A percentile compares a stretch with the other conserved stretches of the same genome.
phyloP scores from a whole-genome alignment of 1,284 basidiomycete species.

The Mycena citricolor region DNA sequence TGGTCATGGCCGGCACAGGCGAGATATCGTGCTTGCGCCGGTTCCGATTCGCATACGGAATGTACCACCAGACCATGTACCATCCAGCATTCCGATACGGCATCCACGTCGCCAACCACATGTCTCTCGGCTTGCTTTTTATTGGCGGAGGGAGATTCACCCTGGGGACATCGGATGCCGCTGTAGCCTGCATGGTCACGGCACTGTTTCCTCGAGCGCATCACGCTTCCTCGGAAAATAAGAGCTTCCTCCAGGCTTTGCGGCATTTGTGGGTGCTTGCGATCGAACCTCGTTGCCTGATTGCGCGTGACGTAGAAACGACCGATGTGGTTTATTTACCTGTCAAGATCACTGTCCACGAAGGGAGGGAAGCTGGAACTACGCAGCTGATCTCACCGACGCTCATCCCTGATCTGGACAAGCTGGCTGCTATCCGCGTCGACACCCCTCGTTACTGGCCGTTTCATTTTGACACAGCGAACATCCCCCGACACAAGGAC shows the following conservation, averaged over 20 bases:
- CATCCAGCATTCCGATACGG: conserved; percentile 84
- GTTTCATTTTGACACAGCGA: conserved; percentile 75
- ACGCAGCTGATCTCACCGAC: conserved; percentile 88
- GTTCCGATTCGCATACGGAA: conserved; percentile 90
- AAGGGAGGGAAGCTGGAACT: conserved; percentile 56
- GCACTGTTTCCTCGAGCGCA: conserved; percentile 92
- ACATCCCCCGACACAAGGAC: conserved; percentile 66
- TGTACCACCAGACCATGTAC: conserved; percentile 78
- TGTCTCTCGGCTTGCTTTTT: conserved; percentile 91
- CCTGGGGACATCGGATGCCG: conserved; percentile 87
- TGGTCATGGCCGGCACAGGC: conserved; percentile 96
- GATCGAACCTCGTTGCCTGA: conserved; percentile 89
- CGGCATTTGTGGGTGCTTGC: conserved; percentile 96
- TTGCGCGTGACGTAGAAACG: conserved; percentile 89
- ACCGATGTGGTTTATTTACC: conserved; percentile 89
- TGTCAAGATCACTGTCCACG: conserved; percentile 78
- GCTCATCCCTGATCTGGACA: conserved; percentile 84
- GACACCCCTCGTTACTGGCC: conserved; percentile 96
- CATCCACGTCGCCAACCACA: conserved; percentile 87
- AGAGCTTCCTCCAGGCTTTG: conserved; percentile 88
- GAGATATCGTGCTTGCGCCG: conserved; percentile 88
- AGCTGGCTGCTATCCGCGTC: conserved; percentile 75
- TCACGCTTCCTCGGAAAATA: conserved; percentile 80
- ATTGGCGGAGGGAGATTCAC: conserved; percentile 93
- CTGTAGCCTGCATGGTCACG: conserved; percentile 86